Conservation (phyloP, 108 stramenopile species). For the Cyclotella distinguenda region DNA sequence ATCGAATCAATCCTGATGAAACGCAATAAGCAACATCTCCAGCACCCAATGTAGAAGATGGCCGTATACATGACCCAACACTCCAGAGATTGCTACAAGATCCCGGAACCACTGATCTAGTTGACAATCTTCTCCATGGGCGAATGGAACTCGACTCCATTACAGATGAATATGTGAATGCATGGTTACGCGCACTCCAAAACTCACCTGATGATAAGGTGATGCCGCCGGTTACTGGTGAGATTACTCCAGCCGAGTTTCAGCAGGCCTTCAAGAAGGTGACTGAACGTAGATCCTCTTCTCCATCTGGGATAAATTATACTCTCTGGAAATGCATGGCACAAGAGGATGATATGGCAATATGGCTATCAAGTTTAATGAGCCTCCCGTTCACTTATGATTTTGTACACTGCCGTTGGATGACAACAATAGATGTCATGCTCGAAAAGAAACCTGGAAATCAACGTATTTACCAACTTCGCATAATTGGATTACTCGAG, state of each 20-base stretch:
- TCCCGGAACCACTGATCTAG: no score
- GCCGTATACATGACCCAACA: no score
- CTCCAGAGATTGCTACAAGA: no score
- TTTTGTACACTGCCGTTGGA: conserved; percentile 7
- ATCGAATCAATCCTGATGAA: neutral
- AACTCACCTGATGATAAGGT: no score
- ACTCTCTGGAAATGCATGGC: conserved; percentile 27
- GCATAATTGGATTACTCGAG: conserved; percentile 14
- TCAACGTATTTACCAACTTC: conserved; percentile 7
- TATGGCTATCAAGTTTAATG: conserved; percentile 3
- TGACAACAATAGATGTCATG: conserved; percentile 9
- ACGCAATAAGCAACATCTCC: neutral
- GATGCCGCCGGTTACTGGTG: neutral
- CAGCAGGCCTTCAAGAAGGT: conserved; percentile 1
- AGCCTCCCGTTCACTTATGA: conserved; percentile 6
- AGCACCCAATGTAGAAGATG: no score
- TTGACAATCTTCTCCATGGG: no score
- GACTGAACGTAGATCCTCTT: conserved; percentile 10
- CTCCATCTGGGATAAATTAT: conserved; percentile 7
- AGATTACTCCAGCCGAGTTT: conserved; percentile 7
- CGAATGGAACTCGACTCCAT: no score
- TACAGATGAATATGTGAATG: no score
- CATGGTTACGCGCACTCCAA: neutral
- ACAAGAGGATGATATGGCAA: neutral
- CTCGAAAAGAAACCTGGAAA: conserved; percentile 30